These are phyloP conservation scores for Agroathelia rolfsii DNA, from an alignment of 1,284 basidiomycete species.

Conservation along the genomic window DNA sequence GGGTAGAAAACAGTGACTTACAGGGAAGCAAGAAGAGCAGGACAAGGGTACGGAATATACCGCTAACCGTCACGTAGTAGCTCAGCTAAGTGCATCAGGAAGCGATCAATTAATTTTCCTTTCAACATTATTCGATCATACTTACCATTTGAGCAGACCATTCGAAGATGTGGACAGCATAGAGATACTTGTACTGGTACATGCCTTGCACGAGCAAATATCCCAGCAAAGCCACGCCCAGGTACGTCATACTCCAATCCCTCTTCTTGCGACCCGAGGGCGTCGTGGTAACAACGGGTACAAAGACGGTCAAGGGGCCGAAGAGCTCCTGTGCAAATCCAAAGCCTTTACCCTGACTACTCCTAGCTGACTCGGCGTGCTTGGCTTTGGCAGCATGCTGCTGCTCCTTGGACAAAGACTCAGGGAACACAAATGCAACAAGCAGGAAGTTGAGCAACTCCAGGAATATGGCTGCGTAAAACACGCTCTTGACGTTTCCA, in stretches of 20 bases:
- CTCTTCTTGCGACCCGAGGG: conserved; percentile 24
- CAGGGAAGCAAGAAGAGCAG: conserved; percentile 49
- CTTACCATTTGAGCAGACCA: conserved; percentile 47
- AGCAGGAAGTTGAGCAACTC: conserved; percentile 40
- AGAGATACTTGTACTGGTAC: conserved; percentile 52
- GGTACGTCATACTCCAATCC: conserved; percentile 50
- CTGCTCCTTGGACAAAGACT: conserved; percentile 44
- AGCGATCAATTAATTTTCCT: conserved; percentile 1
- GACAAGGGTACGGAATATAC: conserved; percentile 37
- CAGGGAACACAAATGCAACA: conserved; percentile 52
- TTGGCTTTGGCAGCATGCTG: conserved; percentile 7
- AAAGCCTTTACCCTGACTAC: conserved; percentile 9
- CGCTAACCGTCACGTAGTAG: conserved; percentile 51
- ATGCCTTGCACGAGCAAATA: conserved; percentile 42
- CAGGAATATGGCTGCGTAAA: conserved; percentile 44
- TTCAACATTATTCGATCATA: background rate
- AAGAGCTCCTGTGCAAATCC: conserved; percentile 26
- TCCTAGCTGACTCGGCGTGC: conserved; percentile 4
- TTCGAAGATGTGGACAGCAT: conserved; percentile 41
- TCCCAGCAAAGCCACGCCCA: conserved; percentile 37
- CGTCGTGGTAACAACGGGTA: conserved; percentile 33
- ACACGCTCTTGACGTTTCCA: conserved; percentile 42
- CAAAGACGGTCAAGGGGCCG: conserved; percentile 43
- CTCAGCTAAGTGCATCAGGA: conserved; percentile 31
- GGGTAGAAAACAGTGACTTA: conserved; percentile 20